Conservation (phyloP, 805 yeast species). For the Sugiyamaella qingdaonensis region DNA sequence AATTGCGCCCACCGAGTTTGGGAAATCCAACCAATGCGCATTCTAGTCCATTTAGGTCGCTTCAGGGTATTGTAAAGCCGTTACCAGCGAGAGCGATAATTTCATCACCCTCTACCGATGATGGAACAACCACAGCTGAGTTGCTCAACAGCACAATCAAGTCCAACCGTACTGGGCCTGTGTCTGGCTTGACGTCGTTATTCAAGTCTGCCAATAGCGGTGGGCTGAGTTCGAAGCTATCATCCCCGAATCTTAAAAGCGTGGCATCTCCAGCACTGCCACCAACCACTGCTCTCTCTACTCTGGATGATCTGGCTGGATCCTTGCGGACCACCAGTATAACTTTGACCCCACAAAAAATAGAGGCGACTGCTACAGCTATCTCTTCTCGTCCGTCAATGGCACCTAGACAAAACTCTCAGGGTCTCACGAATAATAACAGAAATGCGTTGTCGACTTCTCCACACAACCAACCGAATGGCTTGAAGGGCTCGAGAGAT, state of each 20-base stretch:
- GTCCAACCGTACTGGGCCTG: neutral
- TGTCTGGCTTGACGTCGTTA: slow-evolving; percentile 1
- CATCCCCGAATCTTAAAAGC: slow-evolving; percentile 2
- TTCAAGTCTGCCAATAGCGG: neutral
- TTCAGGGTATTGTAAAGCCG: slow-evolving; percentile 17
- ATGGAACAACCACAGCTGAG: slow-evolving; percentile 4
- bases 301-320: neutral
- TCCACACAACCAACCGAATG: slow-evolving; percentile 2
- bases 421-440: neutral
- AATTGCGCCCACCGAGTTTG: slow-evolving; percentile 17
- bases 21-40: neutral
- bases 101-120: slow-evolving; percentile 13
- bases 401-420: slow-evolving; percentile 3
- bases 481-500: neutral
- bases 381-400: neutral
- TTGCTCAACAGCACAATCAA: slow-evolving; percentile 9
- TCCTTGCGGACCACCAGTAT: neutral
- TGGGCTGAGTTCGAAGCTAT: slow-evolving; percentile 7
- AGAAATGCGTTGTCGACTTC: slow-evolving; percentile 6
- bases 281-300: neutral
- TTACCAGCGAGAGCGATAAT: slow-evolving; percentile 21
- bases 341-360: neutral
- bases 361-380: neutral
- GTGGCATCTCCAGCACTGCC: neutral
- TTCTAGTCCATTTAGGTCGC: neutral